Conservation (phyloP, 2,329 filamentous ascomycete genomes). For the Apiospora phragmitis region DNA sequence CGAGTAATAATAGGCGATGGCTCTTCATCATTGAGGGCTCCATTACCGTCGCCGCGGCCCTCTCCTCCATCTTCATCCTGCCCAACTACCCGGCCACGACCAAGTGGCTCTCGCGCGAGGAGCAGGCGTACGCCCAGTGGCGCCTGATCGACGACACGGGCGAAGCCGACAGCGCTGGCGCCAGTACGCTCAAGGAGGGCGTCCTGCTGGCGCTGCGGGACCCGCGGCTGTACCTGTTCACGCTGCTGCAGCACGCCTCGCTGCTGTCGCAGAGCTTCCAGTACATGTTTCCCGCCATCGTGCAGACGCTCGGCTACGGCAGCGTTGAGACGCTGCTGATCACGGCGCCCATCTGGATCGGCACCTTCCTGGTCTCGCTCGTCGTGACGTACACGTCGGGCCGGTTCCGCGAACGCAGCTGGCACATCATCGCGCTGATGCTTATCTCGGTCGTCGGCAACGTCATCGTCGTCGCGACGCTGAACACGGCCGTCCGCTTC, state of each 20-base stretch:
- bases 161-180: slow-evolving; percentile 42
- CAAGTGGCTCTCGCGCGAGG: slow-evolving; percentile 50
- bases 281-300: slow-evolving; percentile 66
- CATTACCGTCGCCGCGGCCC: slow-evolving; percentile 38
- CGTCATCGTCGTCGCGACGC: slow-evolving; percentile 53
- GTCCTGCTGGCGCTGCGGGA: slow-evolving; percentile 49
- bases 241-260: slow-evolving; percentile 54
- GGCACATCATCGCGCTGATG: slow-evolving; percentile 57
- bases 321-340: slow-evolving; percentile 55
- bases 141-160: slow-evolving; percentile 49
- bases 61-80: slow-evolving; percentile 38
- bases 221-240: slow-evolving; percentile 53
- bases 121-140: slow-evolving; percentile 54
- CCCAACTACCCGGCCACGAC: slow-evolving; percentile 57
- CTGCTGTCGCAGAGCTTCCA: slow-evolving; percentile 58
- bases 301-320: slow-evolving; percentile 59
- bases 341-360: slow-evolving; percentile 58
- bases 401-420: slow-evolving; percentile 53
- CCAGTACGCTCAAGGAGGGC: slow-evolving; percentile 42
- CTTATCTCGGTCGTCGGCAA: slow-evolving; percentile 53
- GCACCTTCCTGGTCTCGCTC: slow-evolving; percentile 53
- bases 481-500: slow-evolving; percentile 52
- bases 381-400: slow-evolving; percentile 56
- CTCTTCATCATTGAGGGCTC: slow-evolving; percentile 43
- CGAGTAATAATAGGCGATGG: slow-evolving; percentile 22